phyloP scores from a whole-genome alignment of 345 rosid genomes.

The Acer saccharum region DNA sequence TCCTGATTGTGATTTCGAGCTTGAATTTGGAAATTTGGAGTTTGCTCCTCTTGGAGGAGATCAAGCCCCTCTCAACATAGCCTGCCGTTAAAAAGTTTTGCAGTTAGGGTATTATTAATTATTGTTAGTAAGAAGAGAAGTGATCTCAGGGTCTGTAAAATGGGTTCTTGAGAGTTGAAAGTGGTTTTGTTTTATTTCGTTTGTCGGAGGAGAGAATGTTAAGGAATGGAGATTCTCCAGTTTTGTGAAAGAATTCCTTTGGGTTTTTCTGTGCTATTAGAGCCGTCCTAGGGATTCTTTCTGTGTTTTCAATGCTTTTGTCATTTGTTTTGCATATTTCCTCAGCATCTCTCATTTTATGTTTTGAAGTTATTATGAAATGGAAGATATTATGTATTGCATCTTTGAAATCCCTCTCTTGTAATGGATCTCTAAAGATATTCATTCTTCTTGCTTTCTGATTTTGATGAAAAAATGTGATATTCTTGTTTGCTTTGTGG shows the following conservation, averaged over 20 bases:
- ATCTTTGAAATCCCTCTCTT: no score
- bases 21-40: slow-evolving; percentile 51
- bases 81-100: slow-evolving; percentile 82
- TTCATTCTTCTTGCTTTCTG: background rate
- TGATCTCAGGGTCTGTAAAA: slow-evolving; percentile 24
- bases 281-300: slow-evolving; percentile 56
- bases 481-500: no score
- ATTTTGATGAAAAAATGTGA: no score
- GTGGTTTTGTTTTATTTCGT: slow-evolving; percentile 29
- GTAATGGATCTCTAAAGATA: background rate
- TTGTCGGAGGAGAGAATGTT: slow-evolving; percentile 2
- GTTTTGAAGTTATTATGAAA: background rate
- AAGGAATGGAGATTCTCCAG: slow-evolving; percentile 13
- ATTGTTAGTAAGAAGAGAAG: background rate
- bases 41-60: slow-evolving; percentile 29
- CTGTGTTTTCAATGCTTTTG: background rate
- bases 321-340: slow-evolving; percentile 15
- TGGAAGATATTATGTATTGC: no score
- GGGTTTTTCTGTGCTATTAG: slow-evolving; percentile 67
- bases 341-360: background rate
- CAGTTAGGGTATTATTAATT: slow-evolving; percentile 44
- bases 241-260: slow-evolving; percentile 21
- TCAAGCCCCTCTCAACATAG: slow-evolving; percentile 40
- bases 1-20: slow-evolving; percentile 70
- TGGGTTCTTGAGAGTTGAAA: slow-evolving; percentile 30